phyloP scores from a whole-genome alignment of 768 basidiomycete species.

The Leccinum ochraceum region DNA sequence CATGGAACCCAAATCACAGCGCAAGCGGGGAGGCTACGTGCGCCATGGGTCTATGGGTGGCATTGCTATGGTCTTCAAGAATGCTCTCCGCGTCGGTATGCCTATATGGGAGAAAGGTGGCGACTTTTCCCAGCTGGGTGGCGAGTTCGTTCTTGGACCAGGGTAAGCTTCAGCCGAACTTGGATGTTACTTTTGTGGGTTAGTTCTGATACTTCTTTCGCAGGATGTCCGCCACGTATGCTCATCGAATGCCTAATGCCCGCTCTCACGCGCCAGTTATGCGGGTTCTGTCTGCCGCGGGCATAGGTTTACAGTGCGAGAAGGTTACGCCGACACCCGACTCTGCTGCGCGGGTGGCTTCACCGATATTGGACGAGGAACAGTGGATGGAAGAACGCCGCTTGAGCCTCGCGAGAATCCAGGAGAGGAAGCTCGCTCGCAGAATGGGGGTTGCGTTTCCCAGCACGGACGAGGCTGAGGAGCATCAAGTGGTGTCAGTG shows the following conservation, averaged over 20 bases:
- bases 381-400: slow-evolving; percentile 39
- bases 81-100: slow-evolving; percentile 73
- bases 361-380: slow-evolving; percentile 28
- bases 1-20: slow-evolving; percentile 42
- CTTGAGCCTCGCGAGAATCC: slow-evolving; percentile 32
- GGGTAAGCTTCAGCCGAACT: slow-evolving; percentile 44
- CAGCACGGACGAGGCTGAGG: slow-evolving; percentile 8
- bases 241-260: slow-evolving; percentile 82
- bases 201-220: background rate
- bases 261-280: slow-evolving; percentile 74
- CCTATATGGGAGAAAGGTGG: slow-evolving; percentile 82
- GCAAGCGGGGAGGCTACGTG: slow-evolving; percentile 58
- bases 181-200: slow-evolving; percentile 1
- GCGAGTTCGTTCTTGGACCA: slow-evolving; percentile 80
- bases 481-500: slow-evolving; percentile 11
- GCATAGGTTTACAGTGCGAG: slow-evolving; percentile 36
- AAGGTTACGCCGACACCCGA: slow-evolving; percentile 13
- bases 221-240: slow-evolving; percentile 68
- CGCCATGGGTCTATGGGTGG: slow-evolving; percentile 66
- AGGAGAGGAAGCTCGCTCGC: slow-evolving; percentile 35
- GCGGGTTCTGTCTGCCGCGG: slow-evolving; percentile 66
- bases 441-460: slow-evolving; percentile 31
- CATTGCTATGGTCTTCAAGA: slow-evolving; percentile 71
- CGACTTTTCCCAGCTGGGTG: slow-evolving; percentile 78
- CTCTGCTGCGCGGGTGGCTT: slow-evolving; percentile 1